Evolutionary conservation across 2,329 filamentous ascomycete species (phyloP).

Genomic region (Metarhizium brunneum): DNA sequence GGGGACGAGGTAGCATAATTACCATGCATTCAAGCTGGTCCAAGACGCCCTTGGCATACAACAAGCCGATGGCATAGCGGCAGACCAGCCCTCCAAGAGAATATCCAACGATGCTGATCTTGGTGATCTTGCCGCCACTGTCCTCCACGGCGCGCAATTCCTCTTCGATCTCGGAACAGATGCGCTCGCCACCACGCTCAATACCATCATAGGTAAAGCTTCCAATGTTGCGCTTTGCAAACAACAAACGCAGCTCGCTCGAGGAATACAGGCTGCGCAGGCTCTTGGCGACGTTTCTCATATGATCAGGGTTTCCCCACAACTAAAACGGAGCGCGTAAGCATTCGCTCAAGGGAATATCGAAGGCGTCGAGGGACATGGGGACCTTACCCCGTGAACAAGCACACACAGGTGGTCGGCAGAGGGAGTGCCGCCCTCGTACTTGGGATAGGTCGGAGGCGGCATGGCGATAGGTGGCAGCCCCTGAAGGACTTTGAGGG

Average conservation of each 20-base stretch:
- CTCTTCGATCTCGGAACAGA: conserved; percentile 59
- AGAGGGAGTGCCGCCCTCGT: conserved; percentile 39
- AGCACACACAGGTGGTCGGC: conserved; percentile 69
- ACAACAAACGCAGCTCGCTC: conserved; percentile 59
- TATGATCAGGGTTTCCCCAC: conserved; percentile 72
- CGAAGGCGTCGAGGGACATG: not conserved
- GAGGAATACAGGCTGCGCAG: conserved; percentile 51
- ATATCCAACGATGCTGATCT: conserved; percentile 82
- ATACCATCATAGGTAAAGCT: conserved; percentile 65
- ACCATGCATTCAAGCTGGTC: conserved; percentile 72
- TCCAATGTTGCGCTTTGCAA: conserved; percentile 64
- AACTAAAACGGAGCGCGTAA: conserved; percentile 33
- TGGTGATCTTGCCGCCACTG: conserved; percentile 62
- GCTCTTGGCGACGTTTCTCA: conserved; percentile 56
- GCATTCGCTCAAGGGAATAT: not conserved
- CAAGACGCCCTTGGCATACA: conserved; percentile 73
- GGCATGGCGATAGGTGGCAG: conserved; percentile 6
- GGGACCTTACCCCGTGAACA: conserved; percentile 58
- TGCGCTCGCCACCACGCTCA: conserved; percentile 57
- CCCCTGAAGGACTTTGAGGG: not conserved
- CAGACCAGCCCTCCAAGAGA: conserved; percentile 81
- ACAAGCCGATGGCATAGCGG: conserved; percentile 75
- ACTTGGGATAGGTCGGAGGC: conserved; percentile 13
- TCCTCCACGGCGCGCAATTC: conserved; percentile 46
- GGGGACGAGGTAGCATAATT: conserved; percentile 12